Conservation (phyloP, 768 basidiomycete genomes). For the Auriculariales sp. region DNA sequence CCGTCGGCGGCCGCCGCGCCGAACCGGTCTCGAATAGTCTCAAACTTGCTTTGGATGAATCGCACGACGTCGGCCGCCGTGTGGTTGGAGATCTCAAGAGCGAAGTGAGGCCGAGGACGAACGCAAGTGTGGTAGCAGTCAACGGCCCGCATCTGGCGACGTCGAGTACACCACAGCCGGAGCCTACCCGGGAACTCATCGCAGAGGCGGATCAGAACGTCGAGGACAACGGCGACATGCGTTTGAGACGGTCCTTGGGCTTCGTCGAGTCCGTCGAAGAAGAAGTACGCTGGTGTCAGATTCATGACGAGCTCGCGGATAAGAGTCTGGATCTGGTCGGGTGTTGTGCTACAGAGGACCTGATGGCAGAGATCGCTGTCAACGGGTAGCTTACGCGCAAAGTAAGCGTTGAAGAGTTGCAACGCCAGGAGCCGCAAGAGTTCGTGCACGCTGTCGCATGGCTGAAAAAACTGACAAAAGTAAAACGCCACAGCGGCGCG, state of each 20-base stretch:
- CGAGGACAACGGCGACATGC: slow-evolving; percentile 8
- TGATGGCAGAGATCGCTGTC: background rate
- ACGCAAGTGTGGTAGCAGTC: too few species aligned
- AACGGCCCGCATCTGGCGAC: slow-evolving; percentile 1
- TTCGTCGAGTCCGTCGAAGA: slow-evolving; percentile 18
- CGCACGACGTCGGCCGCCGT: too few species aligned
- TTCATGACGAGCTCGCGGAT: slow-evolving; percentile 8
- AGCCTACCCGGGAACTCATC: slow-evolving; percentile 7
- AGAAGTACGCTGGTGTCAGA: slow-evolving; percentile 10
- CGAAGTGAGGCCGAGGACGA: too few species aligned
- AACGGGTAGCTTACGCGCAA: background rate
- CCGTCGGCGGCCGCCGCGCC: too few species aligned
- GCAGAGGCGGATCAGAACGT: slow-evolving; percentile 9
- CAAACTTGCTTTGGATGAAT: too few species aligned
- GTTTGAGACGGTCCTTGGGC: slow-evolving; percentile 6
- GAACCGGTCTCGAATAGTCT: too few species aligned
- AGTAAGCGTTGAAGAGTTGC: background rate
- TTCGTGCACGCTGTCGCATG: background rate
- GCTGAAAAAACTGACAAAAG: background rate
- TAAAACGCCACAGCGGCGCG: background rate
- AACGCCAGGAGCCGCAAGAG: background rate
- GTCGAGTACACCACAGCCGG: slow-evolving; percentile 15
- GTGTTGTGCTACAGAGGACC: background rate
- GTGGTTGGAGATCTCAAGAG: too few species aligned
- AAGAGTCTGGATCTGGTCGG: slow-evolving; percentile 9